Evolutionary conservation across 441 rosid species (phyloP), one percentile per base, ranked within the genome.

Genomic region (Euphorbia schlechtendalii): DNA sequence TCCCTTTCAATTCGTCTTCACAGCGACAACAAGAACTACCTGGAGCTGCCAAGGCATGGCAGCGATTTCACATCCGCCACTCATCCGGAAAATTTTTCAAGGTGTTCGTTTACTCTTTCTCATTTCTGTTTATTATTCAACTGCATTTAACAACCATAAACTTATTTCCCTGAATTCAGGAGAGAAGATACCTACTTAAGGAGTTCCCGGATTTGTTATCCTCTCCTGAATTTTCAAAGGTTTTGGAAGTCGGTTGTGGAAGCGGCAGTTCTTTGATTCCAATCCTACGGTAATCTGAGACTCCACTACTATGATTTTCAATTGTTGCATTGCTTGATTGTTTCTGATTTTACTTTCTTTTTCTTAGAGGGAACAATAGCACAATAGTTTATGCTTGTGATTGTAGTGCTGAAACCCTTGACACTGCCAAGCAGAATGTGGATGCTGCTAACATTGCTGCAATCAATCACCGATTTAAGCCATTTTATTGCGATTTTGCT

Each of bases 231-330:
- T 77, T 76, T 54, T 72, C 85, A 5, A 85, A 76, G 77, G 78
- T 88, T 56, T 81, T 93, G 78, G 97, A 90, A 82, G 86, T 88
- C 21, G 99, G 97, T 21, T 88, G 97, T 68, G 99, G 99, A 49
- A 93, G 79, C 80, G 97, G 97, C 28, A 90, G 97, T 74, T 80
- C 96, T 0, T 81, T 78, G 28, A 83, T 87, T 75, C 94, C 97
- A 12, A 79, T 90, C 69, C 69, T 93, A 61, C 83, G 93, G 94
- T 92, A 84, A 68, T 41, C 45, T 63, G 54, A n/a, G 8, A 5
- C 61, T 36, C 24, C 8, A 12, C 0, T 38, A 14, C n/a, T 54
- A 17, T 56, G 17, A 56, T 56, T 56, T 56, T 56, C 14, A 53
- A 11, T 53, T 53, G 4, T 10, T 52, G 28, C 7, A 52, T 53